Percentiles rank a stretch among this genome's conserved stretches.
Evolutionary conservation across 164 flowering plant species (phyloP).

Genomic region (Akebia trifoliata): DNA sequence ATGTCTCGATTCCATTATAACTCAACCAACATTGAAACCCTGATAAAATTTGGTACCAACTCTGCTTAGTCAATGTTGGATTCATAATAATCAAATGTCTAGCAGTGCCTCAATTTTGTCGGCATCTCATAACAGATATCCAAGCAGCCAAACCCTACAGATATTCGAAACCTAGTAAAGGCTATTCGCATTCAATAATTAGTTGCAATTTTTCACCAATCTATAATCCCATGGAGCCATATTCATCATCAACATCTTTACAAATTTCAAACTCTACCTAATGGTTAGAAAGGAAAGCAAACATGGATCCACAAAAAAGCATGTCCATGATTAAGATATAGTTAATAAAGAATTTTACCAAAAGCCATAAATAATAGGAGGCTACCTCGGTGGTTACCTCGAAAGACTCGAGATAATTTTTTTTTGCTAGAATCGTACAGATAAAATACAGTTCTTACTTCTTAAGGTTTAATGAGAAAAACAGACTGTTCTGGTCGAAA

Average conservation of each 20-base stretch:
- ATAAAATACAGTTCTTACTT: not conserved
- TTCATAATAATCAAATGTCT: too few species aligned
- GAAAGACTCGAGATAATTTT: slow-evolving; percentile 60
- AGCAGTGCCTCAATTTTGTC: too few species aligned
- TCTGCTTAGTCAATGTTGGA: too few species aligned
- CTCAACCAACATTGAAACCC: too few species aligned
- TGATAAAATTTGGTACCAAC: too few species aligned
- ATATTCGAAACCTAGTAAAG: not conserved
- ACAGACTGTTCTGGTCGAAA: too few species aligned
- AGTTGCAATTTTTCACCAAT: not conserved
- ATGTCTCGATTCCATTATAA: too few species aligned
- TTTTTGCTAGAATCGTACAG: slow-evolving; percentile 65
- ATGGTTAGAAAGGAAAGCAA: not conserved
- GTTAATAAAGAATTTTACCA: not conserved
- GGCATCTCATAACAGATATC: not conserved
- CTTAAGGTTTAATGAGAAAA: too few species aligned
- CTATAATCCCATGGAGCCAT: not conserved
- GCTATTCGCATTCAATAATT: not conserved
- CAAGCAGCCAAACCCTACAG: not conserved
- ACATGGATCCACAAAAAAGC: not conserved
- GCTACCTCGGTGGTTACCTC: slow-evolving; percentile 71
- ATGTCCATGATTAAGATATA: not conserved
- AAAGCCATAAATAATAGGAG: not conserved
- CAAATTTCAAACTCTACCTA: not conserved
- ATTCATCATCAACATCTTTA: not conserved